Base-by-base conservation (phyloP, 148 eudicot species). In the Rhododendron molle region DNA sequence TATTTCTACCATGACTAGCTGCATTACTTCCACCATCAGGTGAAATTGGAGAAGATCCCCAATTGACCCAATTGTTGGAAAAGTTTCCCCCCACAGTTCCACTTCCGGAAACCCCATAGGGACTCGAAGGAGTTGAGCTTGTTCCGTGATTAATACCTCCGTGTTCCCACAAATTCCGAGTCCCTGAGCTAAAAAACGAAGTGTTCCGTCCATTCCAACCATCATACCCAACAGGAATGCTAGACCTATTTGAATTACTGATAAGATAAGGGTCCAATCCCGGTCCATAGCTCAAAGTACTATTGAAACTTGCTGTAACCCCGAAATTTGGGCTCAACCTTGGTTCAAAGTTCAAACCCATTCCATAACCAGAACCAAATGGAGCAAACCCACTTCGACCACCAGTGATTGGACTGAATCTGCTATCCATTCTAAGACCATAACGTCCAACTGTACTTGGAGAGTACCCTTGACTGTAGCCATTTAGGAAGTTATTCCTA, bases 371-470 rank as follows among this genome's bases (percentile, higher is more conserved):
- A 23, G 92, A 90, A 71, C 87, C 87, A 85, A 90, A 92, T 69
- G 94, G 88, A 80, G 92, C 85, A 82, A 89, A 91, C 34, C 89
- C 91, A 73, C 87, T 89, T 82, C 93, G 86, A 76, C 90, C 89
- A 80, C 87, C 87, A 30, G 89, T 47, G 26, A 91, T 89, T 40
- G 92, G 86, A 84, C 88, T 90, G 81, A 88, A 91, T 88, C 94
- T 89, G 38, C 93, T 88, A 88, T 94, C 93, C 90, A 92, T 87
- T 85, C 93, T 85, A 81, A 91, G 90, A n/a, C 94, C 94, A 88
- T 92, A 92, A 50, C 92, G 92, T 85, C 93, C 94, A 50, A 90
- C 54, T 28, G 88, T 62, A 81, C 81, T 90, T 50, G 92, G 93
- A 87, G 89, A 88, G 65, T 88, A 93, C 36, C 93, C 93, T 86